Conservation (phyloP, 345 rosid species). For the Anacardium occidentale region DNA sequence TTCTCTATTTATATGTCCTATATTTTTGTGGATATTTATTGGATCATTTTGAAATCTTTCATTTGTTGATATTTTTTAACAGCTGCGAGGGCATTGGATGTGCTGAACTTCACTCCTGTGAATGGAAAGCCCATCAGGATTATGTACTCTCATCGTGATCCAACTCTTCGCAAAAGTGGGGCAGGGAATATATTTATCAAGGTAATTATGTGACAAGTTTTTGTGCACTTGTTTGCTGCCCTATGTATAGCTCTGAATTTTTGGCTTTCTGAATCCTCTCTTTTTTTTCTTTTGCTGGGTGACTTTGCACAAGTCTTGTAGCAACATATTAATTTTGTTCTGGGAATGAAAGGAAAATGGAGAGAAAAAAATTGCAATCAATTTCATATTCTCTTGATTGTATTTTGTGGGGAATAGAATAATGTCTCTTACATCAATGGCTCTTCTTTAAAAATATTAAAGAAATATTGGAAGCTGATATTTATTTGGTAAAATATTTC, state of each 20-base stretch:
- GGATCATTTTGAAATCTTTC: too few relatives aligned
- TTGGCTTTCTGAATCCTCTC: neutral
- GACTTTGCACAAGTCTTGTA: neutral
- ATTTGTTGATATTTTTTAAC: conserved; percentile 18
- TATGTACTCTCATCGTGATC: conserved; percentile 81
- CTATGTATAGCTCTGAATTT: neutral
- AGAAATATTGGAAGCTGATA: neutral
- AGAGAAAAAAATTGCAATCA: neutral
- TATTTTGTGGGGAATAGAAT: neutral
- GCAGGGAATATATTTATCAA: conserved; percentile 71
- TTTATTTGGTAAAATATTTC: too few relatives aligned
- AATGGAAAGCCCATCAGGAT: conserved; percentile 78
- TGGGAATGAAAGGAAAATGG: neutral
- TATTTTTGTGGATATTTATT: neutral
- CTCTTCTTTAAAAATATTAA: neutral
- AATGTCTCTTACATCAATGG: neutral
- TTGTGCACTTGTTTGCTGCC: neutral
- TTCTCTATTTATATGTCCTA: neutral
- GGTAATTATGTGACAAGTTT: conserved; percentile 30
- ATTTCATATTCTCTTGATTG: neutral
- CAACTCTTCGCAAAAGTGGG: conserved; percentile 72
- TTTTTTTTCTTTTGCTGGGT: neutral
- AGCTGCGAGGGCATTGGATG: conserved; percentile 82
- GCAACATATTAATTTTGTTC: neutral
- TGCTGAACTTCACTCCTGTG: conserved; percentile 70